Evolutionary conservation across 352 stramenopile species (phyloP), one percentile per base, ranked within the genome.

Genomic region (Phytophthora pistaciae): DNA sequence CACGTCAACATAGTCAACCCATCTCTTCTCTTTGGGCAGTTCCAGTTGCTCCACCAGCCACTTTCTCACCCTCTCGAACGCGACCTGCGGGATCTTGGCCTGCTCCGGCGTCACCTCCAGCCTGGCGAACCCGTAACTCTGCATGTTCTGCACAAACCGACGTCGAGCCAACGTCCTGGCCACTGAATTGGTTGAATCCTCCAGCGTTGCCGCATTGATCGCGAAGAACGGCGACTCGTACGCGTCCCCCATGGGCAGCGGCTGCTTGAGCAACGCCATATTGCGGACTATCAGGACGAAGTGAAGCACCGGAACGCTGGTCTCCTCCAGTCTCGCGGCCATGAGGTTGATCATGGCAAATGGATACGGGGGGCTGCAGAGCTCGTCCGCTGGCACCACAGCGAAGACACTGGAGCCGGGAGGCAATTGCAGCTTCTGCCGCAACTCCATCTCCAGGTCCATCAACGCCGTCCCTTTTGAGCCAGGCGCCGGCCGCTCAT

Each of bases 341-440:
- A 93, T 66, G 10, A 84, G 85, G 64, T 96, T 96, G 82, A 96
- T 78, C 77, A 96, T 91, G 52, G 90, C 82, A 55, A 96, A 78
- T 59, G 89, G 89, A 58, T 87, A 91, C 60, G 86, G 81, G 25
- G 89, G 89, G 21, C 82, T 91, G 63, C 95, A 96, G 49, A 92
- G 74, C 64, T 96, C 89, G 8, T 93, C 76, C 10, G 87, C 89
- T 1, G 86, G 89, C 40, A 88, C 72, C 14, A 96, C 79, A 0
- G 84, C 87, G 53, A 96, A 96, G 0, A 95, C 80, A 66, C 83
- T 95, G 46, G 79, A 84, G 53, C 81, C 83, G 5, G 27, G 4
- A 0, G 84, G 74, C 6, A 96, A 75, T 48, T 72, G 53, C 65
- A 96, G 89, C 50, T 89, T 75, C 5, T 87, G 70, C 44, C 85